Conservation (phyloP, 495 filamentous ascomycete species). For the Daldinia bambusicola region DNA sequence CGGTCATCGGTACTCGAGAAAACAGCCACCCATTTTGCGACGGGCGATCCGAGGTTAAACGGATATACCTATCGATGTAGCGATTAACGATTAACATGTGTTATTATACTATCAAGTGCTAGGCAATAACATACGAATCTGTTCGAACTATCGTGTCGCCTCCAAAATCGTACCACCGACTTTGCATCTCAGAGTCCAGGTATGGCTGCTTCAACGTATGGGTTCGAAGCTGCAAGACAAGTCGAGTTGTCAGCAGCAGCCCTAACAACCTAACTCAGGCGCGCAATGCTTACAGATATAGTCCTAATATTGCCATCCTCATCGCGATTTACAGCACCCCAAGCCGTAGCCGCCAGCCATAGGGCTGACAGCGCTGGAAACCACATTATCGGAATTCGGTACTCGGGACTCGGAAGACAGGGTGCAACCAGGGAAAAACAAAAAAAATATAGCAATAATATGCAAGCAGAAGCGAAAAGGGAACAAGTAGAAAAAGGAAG, state of each 20-base stretch:
- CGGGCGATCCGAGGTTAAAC: slow-evolving; percentile 87
- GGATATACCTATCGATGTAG: slow-evolving; percentile 76
- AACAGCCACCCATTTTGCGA: slow-evolving; percentile 93
- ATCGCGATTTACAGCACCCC: slow-evolving; percentile 53
- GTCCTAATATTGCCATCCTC: slow-evolving; percentile 64
- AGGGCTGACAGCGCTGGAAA: slow-evolving; percentile 61
- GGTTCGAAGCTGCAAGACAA: slow-evolving; percentile 66
- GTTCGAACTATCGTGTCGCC: slow-evolving; percentile 93
- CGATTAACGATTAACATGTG: slow-evolving; percentile 23
- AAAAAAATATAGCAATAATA: slow-evolving; percentile 36
- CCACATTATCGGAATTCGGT: slow-evolving; percentile 54
- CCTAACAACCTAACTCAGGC: slow-evolving; percentile 18
- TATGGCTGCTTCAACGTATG: slow-evolving; percentile 74
- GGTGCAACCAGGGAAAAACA: background rate
- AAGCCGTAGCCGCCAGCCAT: slow-evolving; percentile 65
- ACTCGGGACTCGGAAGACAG: slow-evolving; percentile 7
- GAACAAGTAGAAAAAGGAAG: slow-evolving; percentile 31
- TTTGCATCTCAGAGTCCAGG: slow-evolving; percentile 97
- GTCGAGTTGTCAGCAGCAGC: slow-evolving; percentile 74
- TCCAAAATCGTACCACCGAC: slow-evolving; percentile 99
- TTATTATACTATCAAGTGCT: background rate
- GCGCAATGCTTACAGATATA: slow-evolving; percentile 60
- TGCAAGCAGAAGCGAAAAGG: slow-evolving; percentile 25
- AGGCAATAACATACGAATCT: slow-evolving; percentile 73
- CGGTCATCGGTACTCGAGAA: slow-evolving; percentile 92